Evolutionary conservation across 2,329 filamentous ascomycete species (phyloP), one percentile per base, ranked within the genome.

Genomic region (Fusarium illudens): DNA sequence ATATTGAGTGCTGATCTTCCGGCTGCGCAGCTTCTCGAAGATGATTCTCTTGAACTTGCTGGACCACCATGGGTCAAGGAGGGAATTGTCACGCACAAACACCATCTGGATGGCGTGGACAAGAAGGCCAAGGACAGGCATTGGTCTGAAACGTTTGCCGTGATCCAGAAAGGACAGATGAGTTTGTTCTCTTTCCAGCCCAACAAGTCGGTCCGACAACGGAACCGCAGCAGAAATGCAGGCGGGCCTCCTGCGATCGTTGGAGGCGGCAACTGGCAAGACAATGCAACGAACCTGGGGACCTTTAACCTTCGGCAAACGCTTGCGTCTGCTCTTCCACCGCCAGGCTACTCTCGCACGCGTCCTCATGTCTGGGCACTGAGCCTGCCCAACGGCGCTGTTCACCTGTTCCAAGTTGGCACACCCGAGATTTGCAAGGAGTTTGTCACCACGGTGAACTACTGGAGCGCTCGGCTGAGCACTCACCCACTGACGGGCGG

Each of bases 51-150:
- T 12, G 94, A 97, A 75, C 88, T 99, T 36, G 89, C 92, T 11
- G 96, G 96, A 22, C 93, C 96, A n/a, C 96, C 96, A 0, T 99
- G 96, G 96, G 91, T 96, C 27, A 99, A 99, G 80, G 96, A 99
- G 79, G 96, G 96, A 65, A 93, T 96, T 72, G 84, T 98, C 19
- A 95, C 95, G 71, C 95, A 99, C 82, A 98, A 98, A 79, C 95
- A 97, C 77, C 95, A 98, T 75, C 86, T 98, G 4, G 95, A 98
- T 76, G 89, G 92, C 5, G 85, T 93, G 33, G 94, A 97, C 70
- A 97, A 96, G 82, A 92, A 93, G 77, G 92, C 94, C 65, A 97
- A 95, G 80, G 95, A 98, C 73, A 88, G 96, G 36, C 95, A 94
- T 73, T 99, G 96, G 96, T 90, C 86, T 61, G 94, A 98, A 75